These are phyloP conservation scores for Cytospora schulzeri DNA, from an alignment of 2,329 filamentous ascomycete genomes.

Conservation along the genomic window DNA sequence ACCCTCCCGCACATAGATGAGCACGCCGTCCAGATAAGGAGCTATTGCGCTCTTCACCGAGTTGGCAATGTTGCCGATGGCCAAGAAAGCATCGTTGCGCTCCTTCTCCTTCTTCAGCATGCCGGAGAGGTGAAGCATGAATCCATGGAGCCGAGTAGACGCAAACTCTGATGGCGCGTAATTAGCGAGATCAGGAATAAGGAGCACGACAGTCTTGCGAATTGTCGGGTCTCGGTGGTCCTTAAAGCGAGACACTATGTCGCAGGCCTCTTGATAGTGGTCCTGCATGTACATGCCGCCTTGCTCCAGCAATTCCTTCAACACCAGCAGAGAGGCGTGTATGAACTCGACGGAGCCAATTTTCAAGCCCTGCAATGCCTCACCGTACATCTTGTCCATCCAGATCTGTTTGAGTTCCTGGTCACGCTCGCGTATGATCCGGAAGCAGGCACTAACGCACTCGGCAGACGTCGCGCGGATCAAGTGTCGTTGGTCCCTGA, in stretches of 20 bases:
- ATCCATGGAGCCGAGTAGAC: constrained; percentile 84
- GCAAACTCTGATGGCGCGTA: constrained; percentile 93
- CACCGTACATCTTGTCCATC: constrained; percentile 89
- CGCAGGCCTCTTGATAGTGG: constrained; percentile 87
- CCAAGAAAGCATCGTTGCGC: constrained; percentile 89
- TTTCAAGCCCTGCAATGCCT: constrained; percentile 78
- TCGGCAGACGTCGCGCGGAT: constrained; percentile 92
- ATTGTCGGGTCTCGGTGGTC: constrained; percentile 90
- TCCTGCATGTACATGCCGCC: constrained; percentile 99
- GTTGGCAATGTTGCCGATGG: constrained; percentile 94
- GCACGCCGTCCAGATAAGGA: constrained; percentile 90
- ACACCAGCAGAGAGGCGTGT: constrained; percentile 89
- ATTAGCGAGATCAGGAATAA: constrained; percentile 89
- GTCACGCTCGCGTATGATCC: constrained; percentile 92
- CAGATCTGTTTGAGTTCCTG: constrained; percentile 82
- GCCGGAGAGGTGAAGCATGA: constrained; percentile 93
- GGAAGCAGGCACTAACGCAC: constrained; percentile 91
- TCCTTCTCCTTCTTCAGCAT: constrained; percentile 96
- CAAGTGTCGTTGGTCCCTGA: constrained; percentile 85
- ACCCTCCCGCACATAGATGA: constrained; percentile 91
- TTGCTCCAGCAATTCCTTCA: constrained; percentile 90
- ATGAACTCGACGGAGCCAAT: constrained; percentile 82
- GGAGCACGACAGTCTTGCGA: constrained; percentile 82
- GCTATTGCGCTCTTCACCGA: constrained; percentile 94
- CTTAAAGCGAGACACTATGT: constrained; percentile 89